Conservation (phyloP, 2,329 filamentous ascomycete genomes). For the Trichophyton schoenleinii region DNA sequence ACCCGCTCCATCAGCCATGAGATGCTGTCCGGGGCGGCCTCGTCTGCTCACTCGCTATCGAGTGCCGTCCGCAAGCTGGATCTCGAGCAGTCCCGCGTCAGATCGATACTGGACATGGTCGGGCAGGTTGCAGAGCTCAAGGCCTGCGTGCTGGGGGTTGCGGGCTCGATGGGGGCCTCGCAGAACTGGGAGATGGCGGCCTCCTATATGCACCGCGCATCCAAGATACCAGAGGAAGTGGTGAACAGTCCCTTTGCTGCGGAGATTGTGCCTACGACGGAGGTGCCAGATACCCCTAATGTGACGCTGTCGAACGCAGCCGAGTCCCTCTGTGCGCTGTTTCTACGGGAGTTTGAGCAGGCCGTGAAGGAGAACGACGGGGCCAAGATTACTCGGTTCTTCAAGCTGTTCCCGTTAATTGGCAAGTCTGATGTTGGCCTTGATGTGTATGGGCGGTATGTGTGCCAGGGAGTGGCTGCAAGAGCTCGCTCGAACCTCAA, state of each 20-base stretch:
- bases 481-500: conserved; percentile 71
- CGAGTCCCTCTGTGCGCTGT: conserved; percentile 79
- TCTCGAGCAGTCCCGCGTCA: conserved; percentile 79
- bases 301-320: conserved; percentile 77
- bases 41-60: conserved; percentile 75
- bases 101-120: conserved; percentile 79
- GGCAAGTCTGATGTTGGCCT: conserved; percentile 76
- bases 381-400: conserved; percentile 83
- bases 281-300: conserved; percentile 83
- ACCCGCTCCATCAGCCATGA: conserved; percentile 74
- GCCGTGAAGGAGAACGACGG: conserved; percentile 80
- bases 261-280: conserved; percentile 84
- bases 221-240: conserved; percentile 67
- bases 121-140: conserved; percentile 96
- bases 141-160: conserved; percentile 85
- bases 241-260: conserved; percentile 76
- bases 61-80: conserved; percentile 78
- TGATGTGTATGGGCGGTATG: conserved; percentile 90
- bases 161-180: conserved; percentile 91
- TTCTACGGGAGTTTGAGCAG: conserved; percentile 88
- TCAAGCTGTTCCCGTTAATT: conserved; percentile 94
- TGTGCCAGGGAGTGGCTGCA: conserved; percentile 84
- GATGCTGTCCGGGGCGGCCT: conserved; percentile 77
- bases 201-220: conserved; percentile 71
- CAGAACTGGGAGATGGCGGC: conserved; percentile 98